These are phyloP conservation scores for Podila horticola DNA, from an alignment of 192 early-diverging fungal genomes.

Conservation along the genomic window DNA sequence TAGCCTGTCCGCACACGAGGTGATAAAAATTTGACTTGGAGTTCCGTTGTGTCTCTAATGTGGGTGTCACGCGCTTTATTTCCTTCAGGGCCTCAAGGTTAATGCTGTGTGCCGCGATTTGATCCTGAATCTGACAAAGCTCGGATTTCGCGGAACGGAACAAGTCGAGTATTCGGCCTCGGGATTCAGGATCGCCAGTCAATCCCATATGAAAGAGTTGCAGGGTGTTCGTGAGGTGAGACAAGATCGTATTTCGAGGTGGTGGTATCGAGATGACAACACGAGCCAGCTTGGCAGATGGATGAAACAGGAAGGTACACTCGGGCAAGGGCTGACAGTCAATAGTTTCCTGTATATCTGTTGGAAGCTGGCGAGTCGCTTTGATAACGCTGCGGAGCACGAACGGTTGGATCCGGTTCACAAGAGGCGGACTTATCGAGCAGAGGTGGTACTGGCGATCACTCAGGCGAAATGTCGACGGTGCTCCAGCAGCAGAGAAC, in stretches of 20 bases:
- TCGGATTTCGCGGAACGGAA: background rate
- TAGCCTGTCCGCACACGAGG: background rate
- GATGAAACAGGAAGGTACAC: no score
- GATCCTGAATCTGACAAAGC: background rate
- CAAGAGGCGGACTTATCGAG: background rate
- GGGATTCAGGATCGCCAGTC: background rate
- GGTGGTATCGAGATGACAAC: no score
- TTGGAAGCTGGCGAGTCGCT: background rate
- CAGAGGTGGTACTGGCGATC: background rate
- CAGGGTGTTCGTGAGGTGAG: slow-evolving; percentile 4
- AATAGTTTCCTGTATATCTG: background rate
- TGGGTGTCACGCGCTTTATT: no score
- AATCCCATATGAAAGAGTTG: slow-evolving; percentile 29
- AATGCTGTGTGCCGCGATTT: background rate
- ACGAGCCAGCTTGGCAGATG: no score
- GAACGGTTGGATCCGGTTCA: background rate
- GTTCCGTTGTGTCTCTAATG: background rate
- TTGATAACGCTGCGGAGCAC: background rate
- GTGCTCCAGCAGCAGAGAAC: background rate
- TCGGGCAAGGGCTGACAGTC: background rate
- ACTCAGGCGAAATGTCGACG: background rate
- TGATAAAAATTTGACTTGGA: background rate
- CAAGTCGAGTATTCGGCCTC: background rate
- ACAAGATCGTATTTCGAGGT: background rate
- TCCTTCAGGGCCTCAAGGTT: background rate